phyloP scores from a whole-genome alignment of 805 yeast species.

The Starmerella roubikii region DNA sequence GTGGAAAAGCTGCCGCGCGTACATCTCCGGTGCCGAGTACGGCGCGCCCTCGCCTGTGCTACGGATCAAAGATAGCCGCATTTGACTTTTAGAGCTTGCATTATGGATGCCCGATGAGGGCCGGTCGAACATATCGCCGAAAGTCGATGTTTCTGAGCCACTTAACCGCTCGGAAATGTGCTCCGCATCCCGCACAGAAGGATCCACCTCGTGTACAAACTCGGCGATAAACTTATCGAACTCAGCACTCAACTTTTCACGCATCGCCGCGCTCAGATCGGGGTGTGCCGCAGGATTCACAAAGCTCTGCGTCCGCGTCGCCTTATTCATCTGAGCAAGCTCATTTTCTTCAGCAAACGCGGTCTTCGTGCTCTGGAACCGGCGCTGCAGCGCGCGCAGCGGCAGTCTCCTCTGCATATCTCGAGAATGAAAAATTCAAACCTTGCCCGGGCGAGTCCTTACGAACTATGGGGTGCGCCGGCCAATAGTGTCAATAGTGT shows the following conservation, averaged over 20 bases:
- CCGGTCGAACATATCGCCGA: slow-evolving; percentile 1
- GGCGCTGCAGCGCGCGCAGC: neutral
- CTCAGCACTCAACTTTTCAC: slow-evolving; percentile 22
- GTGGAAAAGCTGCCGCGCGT: slow-evolving; percentile 57
- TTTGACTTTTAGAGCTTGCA: neutral
- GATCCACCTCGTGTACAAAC: slow-evolving; percentile 22
- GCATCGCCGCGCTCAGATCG: slow-evolving; percentile 24
- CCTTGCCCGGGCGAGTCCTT: neutral
- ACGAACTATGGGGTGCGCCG: too few species aligned
- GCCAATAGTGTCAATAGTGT: too few species aligned
- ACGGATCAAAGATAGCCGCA: slow-evolving; percentile 46
- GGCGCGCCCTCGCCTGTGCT: slow-evolving; percentile 49
- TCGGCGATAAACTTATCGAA: slow-evolving; percentile 22
- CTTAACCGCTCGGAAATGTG: slow-evolving; percentile 8
- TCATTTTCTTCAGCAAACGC: slow-evolving; percentile 1
- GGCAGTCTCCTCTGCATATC: too few species aligned
- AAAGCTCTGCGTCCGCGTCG: slow-evolving; percentile 15
- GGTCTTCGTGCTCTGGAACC: neutral
- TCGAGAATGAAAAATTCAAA: neutral
- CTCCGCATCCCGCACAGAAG: slow-evolving; percentile 18
- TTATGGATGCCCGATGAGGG: neutral
- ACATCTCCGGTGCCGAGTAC: slow-evolving; percentile 65
- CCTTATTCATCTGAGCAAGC: slow-evolving; percentile 11
- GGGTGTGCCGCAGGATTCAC: slow-evolving; percentile 11
- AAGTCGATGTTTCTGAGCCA: slow-evolving; percentile 6